A percentile compares a stretch with the other conserved stretches of the same genome.
phyloP scores from a whole-genome alignment of 805 yeast genomes.

The Metschnikowia orientalis region DNA sequence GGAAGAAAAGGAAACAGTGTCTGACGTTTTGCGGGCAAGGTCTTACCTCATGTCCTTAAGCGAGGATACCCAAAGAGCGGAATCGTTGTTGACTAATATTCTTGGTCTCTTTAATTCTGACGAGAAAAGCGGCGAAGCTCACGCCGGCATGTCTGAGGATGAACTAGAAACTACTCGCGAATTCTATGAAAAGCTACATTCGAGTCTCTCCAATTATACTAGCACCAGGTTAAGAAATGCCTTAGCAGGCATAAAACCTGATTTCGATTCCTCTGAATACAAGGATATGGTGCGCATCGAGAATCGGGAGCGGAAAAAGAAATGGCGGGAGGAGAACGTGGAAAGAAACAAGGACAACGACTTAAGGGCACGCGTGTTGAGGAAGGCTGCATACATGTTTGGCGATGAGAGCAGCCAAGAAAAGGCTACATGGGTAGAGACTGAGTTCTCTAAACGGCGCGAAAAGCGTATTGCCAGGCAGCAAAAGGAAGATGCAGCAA shows the following conservation, averaged over 20 bases:
- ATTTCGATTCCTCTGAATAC: conserved; percentile 33
- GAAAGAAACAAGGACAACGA: conserved; percentile 87
- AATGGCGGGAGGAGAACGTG: conserved; percentile 78
- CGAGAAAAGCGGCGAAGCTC: conserved; percentile 3
- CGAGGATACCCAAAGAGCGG: conserved; percentile 11
- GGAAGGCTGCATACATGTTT: conserved; percentile 63
- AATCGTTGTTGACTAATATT: conserved; percentile 24
- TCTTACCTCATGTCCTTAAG: conserved; percentile 22
- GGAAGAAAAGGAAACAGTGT: conserved; percentile 23
- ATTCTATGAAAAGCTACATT: conserved; percentile 19
- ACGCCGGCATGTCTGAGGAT: neutral
- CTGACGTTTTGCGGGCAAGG: conserved; percentile 31
- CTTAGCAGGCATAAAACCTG: conserved; percentile 22
- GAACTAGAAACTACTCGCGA: conserved; percentile 9
- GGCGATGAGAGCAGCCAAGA: conserved; percentile 56
- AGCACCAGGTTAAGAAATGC: conserved; percentile 18
- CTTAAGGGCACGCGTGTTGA: conserved; percentile 68
- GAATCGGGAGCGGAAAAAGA: conserved; percentile 73
- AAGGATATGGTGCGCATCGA: conserved; percentile 59
- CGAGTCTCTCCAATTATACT: conserved; percentile 25
- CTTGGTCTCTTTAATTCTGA: conserved; percentile 10
- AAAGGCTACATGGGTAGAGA: conserved; percentile 64
- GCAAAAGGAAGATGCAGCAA: conserved; percentile 32
- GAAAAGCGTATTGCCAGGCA: conserved; percentile 52
- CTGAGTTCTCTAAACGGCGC: conserved; percentile 64